These are phyloP conservation scores for Candida andamanensis DNA, from an alignment of 805 yeast species.

Conservation along the genomic window DNA sequence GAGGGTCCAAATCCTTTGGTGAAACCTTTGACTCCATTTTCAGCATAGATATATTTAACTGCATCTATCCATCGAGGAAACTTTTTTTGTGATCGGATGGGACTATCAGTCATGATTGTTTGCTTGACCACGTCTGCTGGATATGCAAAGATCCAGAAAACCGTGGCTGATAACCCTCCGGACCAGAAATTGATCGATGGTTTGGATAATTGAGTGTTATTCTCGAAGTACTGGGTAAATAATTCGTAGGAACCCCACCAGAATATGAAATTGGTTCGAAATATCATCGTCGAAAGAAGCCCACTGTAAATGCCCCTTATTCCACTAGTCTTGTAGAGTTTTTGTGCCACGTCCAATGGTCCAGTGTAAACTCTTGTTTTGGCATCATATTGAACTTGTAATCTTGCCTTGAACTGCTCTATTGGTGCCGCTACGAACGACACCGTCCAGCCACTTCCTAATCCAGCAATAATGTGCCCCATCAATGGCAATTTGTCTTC, in stretches of 20 bases:
- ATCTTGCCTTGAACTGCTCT: slow-evolving; percentile 81
- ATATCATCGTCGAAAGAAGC: slow-evolving; percentile 77
- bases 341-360: slow-evolving; percentile 69
- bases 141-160: slow-evolving; percentile 86
- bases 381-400: slow-evolving; percentile 87
- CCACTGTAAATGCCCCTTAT: slow-evolving; percentile 76
- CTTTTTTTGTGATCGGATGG: slow-evolving; percentile 54
- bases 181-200: slow-evolving; percentile 85
- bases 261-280: slow-evolving; percentile 78
- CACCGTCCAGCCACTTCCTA: slow-evolving; percentile 90
- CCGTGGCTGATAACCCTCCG: slow-evolving; percentile 82
- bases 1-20: slow-evolving; percentile 79
- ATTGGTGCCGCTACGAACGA: slow-evolving; percentile 95
- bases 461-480: slow-evolving; percentile 70
- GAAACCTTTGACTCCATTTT: slow-evolving; percentile 65
- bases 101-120: slow-evolving; percentile 74
- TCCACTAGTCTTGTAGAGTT: slow-evolving; percentile 57
- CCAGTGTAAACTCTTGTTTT: slow-evolving; percentile 63
- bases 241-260: slow-evolving; percentile 95
- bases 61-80: slow-evolving; percentile 72
- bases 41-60: slow-evolving; percentile 57
- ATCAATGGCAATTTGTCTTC: slow-evolving; percentile 60
- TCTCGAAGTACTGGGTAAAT: slow-evolving; percentile 62
- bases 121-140: slow-evolving; percentile 89
- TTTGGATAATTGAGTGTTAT: slow-evolving; percentile 58